phyloP scores from a whole-genome alignment of 2,329 filamentous ascomycete species.

The Allantophomopsis lycopodina region DNA sequence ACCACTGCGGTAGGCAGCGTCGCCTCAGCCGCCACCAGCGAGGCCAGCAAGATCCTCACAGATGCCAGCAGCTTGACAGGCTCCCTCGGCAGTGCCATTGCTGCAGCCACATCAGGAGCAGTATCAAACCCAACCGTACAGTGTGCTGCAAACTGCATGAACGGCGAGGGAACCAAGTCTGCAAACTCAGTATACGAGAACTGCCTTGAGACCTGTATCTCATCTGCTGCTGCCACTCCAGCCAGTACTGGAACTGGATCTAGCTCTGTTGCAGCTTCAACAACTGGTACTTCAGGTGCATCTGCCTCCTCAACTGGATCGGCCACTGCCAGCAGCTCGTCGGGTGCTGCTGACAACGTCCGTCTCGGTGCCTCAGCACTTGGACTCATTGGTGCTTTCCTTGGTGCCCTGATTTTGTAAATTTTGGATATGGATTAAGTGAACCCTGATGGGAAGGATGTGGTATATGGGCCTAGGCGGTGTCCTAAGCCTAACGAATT shows the following conservation, averaged over 20 bases:
- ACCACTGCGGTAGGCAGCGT: too few species aligned
- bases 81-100: too few species aligned
- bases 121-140: too few species aligned
- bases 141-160: slow-evolving; percentile 2
- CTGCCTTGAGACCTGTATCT: slow-evolving; percentile 6
- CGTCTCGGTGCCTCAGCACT: slow-evolving; percentile 2
- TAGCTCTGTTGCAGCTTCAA: background rate
- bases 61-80: too few species aligned
- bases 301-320: slow-evolving; percentile 1
- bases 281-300: background rate
- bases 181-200: slow-evolving; percentile 5
- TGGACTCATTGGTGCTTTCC: slow-evolving; percentile 5
- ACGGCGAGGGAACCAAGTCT: slow-evolving; percentile 7
- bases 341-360: slow-evolving; percentile 2
- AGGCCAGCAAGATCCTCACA: too few species aligned
- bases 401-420: slow-evolving; percentile 6
- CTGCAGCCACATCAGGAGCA: too few species aligned
- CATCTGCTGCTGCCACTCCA: background rate
- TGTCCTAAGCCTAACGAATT: too few species aligned
- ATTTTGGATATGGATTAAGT: background rate
- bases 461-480: too few species aligned
- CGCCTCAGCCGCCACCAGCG: background rate
- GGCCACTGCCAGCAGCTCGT: background rate
- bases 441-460: background rate
- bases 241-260: background rate